Evolutionary conservation across 140 eudicot species (phyloP), one percentile per base, ranked within the genome.

Genomic region (Ambrosia hybrid): DNA sequence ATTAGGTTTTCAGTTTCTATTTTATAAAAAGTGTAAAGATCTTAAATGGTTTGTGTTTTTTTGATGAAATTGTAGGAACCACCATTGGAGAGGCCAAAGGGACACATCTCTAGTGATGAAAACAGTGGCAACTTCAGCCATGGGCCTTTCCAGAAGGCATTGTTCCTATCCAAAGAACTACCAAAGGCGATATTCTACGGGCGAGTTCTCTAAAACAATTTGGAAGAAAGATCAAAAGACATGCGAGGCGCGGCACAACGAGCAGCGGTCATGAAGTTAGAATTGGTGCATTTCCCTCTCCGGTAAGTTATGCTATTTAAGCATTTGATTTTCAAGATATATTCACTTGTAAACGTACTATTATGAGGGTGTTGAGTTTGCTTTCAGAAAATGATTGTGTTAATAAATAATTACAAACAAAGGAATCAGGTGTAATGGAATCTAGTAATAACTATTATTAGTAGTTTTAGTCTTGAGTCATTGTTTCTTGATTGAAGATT

Each of bases 101-200:
- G 83, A 13, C 69, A 76, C 3, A 65, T 72, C 81, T 43, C 74
- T 3, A 57, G 70, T 41, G 78, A 84, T 61, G 73, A 63, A 59
- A 77, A 17, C 37, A 68, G 53, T 1, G 82, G 77, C 59, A 75
- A 61, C 8, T 81, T 51, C 98, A 92, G 80, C 74, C 83, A 10
- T 92, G 98, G 98, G 49, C 83, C 36, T 92, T 96, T 68, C 96
- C 98, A 51, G 60, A 81, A 76, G 98, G 90, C 36, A 89, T 89
- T n/a, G 62, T 92, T 73, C 98, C 98, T 5, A 89, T 92, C 21
- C 83, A 96, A 65, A 92, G 96, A 85, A 92, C 96, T 5, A 92
- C 95, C 3, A 87, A 86, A 67, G 64, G 78, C 37, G 96, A 92
- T 76, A 79, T 92, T 39, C 21, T 85, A 51, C 85, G 96, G 96